These are phyloP conservation scores for Tolypocladium pustulatum DNA, from an alignment of 2,329 filamentous ascomycete species.

Conservation along the genomic window DNA sequence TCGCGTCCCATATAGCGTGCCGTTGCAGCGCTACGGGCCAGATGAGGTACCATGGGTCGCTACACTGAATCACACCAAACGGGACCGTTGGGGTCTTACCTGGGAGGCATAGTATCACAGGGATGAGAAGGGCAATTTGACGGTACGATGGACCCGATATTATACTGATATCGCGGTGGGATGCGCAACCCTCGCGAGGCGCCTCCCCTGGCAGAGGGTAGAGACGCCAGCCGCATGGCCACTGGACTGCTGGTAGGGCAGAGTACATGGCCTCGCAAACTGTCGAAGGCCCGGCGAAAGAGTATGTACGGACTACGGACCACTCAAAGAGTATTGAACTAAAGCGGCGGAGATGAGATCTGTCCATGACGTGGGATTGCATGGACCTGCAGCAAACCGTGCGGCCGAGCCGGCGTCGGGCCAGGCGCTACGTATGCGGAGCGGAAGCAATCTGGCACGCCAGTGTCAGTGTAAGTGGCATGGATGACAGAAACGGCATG, in stretches of 20 bases:
- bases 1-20: constrained; percentile 74
- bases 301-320: no score
- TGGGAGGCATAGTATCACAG: constrained; percentile 18
- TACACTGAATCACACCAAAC: constrained; percentile 44
- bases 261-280: not conserved
- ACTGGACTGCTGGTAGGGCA: not conserved
- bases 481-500: not conserved
- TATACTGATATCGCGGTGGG: not conserved
- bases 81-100: constrained; percentile 45
- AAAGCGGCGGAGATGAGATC: not conserved
- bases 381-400: not conserved
- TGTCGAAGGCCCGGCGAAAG: not conserved
- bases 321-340: no score
- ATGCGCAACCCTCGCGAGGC: not conserved
- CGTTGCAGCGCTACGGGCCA: constrained; percentile 53
- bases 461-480: not conserved
- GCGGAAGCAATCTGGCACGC: not conserved
- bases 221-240: no score
- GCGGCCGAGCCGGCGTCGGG: not conserved
- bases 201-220: not conserved
- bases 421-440: not conserved
- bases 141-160: not conserved
- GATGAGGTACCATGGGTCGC: constrained; percentile 71
- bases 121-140: not conserved
- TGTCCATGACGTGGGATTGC: not conserved